Evolutionary conservation across 495 filamentous ascomycete species (phyloP), one percentile per base, ranked within the genome.

Genomic region (Xylaria curta): DNA sequence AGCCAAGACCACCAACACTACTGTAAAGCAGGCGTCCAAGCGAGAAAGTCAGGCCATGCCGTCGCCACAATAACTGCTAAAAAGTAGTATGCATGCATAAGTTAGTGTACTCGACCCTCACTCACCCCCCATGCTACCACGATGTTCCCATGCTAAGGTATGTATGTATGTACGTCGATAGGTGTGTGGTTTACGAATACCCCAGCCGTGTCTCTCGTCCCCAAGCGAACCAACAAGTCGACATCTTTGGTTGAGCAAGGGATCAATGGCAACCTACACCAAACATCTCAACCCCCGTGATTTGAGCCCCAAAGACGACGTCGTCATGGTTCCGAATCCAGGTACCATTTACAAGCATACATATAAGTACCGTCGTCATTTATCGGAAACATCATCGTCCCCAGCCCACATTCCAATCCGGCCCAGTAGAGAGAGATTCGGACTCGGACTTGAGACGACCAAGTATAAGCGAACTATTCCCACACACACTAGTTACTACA

Each of bases 31-130:
- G 9, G 36, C 10, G 59, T 62, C 59, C n/a, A 62, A 62, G 59
- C 59, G 59, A 62, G 59, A 24, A 62, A 24, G 36, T 62, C 36
- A 62, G 31, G 59, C 36, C 59, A 62, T 19, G 17, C 56, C 56
- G 36, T 59, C 15, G 15, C 56, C 56, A 49, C 17, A 49, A 49
- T 49, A 49, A 49, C 46, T 49, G 46, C 46, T 49, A 49, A 49
- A 26, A 4, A 31, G 13, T 4, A 4, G n/a, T 47, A 47, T 17
- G 44, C 17, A 47, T 47, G 44, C 17, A 17, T 58, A n/a, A n/a
- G n/a, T n/a, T n/a, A n/a, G n/a, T n/a, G n/a, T n/a, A 19, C 53
- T 58, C 53, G 24, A 60, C 56, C 31, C 44, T 38, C 36, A 38
- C 36, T 38, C 36, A 38, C 36, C 36, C 44, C 13, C 15, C 19